Conservation (phyloP, 2,329 filamentous ascomycete genomes). For the Colletotrichum gigasporum region DNA sequence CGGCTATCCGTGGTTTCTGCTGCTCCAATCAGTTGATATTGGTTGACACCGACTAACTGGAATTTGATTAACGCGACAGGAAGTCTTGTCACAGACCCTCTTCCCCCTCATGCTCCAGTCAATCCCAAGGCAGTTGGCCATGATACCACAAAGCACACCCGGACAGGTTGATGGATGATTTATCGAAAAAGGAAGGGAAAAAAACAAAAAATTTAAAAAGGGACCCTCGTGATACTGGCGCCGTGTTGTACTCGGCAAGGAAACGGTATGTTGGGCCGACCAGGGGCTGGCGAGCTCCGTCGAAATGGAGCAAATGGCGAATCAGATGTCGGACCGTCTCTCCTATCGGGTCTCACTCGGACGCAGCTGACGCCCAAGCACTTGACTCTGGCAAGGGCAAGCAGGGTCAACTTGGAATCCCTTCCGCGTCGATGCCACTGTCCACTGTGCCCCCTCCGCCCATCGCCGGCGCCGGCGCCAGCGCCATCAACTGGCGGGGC, state of each 20-base stretch:
- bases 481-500: neutral
- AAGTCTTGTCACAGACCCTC: neutral
- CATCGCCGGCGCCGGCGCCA: neutral
- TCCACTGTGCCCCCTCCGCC: neutral
- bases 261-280: neutral
- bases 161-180: neutral
- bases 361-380: neutral
- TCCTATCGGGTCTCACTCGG: constrained; percentile 1
- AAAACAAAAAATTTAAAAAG: neutral
- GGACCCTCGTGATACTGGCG: neutral
- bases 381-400: neutral
- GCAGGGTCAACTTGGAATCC: constrained; percentile 1
- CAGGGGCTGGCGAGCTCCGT: neutral
- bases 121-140: neutral
- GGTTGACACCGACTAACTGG: neutral
- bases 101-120: neutral
- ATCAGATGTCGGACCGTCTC: neutral
- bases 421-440: neutral
- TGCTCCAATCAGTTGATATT: neutral
- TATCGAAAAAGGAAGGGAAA: neutral
- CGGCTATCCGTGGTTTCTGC: neutral
- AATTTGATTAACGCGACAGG: constrained; percentile 2
- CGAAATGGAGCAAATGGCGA: neutral
- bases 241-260: neutral
- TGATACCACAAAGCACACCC: neutral